Evolutionary conservation across 768 basidiomycete species (phyloP).

Genomic region (Amanita thiersii): DNA sequence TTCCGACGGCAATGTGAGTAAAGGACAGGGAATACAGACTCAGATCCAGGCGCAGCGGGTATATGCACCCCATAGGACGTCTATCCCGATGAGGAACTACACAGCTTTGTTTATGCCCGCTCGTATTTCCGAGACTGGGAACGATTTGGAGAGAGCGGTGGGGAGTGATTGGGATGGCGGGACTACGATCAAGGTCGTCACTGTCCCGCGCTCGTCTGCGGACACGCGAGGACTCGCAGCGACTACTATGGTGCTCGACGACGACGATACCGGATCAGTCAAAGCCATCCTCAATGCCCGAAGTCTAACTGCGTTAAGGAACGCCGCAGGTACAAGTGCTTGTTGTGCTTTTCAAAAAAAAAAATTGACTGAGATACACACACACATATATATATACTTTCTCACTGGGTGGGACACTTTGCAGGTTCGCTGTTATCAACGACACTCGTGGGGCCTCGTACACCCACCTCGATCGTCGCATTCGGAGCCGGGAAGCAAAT

Average conservation of each 20-base stretch:
- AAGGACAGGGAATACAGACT: constrained; percentile 5
- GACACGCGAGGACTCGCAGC: constrained; percentile 60
- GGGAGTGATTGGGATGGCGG: constrained; percentile 27
- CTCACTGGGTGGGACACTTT: not conserved
- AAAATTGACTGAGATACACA: not conserved
- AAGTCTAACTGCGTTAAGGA: constrained; percentile 70
- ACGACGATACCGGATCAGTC: constrained; percentile 52
- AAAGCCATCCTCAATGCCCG: constrained; percentile 75
- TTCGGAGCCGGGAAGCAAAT: constrained; percentile 75
- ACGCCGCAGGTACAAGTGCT: constrained; percentile 57
- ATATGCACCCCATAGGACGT: constrained; percentile 52
- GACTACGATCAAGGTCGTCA: constrained; percentile 76
- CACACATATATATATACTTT: not conserved
- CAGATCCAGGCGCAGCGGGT: constrained; percentile 13
- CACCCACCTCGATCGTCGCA: constrained; percentile 41
- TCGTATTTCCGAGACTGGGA: constrained; percentile 26
- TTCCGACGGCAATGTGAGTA: too few species aligned
- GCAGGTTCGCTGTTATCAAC: constrained; percentile 69
- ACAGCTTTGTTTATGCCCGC: constrained; percentile 82
- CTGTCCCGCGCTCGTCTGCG: constrained; percentile 42
- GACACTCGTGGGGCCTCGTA: constrained; percentile 34
- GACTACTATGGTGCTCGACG: constrained; percentile 70
- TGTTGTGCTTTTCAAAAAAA: not conserved
- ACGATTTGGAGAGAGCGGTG: constrained; percentile 1
- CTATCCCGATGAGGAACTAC: constrained; percentile 44